Conservation (phyloP, 1,284 basidiomycete species). For the Kalmanozyma brasiliensis region DNA sequence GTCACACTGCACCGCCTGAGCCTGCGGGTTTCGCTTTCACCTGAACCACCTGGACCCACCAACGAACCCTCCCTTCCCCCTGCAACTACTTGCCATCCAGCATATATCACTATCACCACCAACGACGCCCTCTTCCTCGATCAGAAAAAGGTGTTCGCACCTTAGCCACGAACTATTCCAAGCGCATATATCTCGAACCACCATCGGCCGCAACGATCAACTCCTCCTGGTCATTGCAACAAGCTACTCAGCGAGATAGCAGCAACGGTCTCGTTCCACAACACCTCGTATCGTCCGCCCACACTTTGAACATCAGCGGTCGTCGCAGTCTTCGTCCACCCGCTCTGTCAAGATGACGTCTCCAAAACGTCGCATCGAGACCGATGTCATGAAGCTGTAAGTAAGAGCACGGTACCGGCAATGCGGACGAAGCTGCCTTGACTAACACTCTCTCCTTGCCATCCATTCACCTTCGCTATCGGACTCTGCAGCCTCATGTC, state of each 20-base stretch:
- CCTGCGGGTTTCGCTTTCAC: too few species aligned
- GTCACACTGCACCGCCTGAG: too few species aligned
- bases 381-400: constrained; percentile 99
- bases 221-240: background rate
- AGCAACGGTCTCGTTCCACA: too few species aligned
- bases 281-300: background rate
- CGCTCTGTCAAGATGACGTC: constrained; percentile 70
- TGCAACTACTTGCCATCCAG: too few species aligned
- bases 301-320: background rate
- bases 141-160: background rate
- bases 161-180: background rate
- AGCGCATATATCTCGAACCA: background rate
- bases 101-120: background rate
- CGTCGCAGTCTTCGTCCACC: background rate
- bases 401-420: constrained; percentile 63
- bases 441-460: constrained; percentile 1
- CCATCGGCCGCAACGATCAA: background rate
- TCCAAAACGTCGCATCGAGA: constrained; percentile 93
- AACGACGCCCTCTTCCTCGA: background rate
- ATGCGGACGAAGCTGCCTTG: background rate
- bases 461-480: background rate
- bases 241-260: too few species aligned
- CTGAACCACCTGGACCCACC: too few species aligned
- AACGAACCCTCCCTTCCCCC: too few species aligned
- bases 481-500: constrained; percentile 58